Base-by-base conservation (phyloP, 345 rosid species). In the Gossypioides kirkii region DNA sequence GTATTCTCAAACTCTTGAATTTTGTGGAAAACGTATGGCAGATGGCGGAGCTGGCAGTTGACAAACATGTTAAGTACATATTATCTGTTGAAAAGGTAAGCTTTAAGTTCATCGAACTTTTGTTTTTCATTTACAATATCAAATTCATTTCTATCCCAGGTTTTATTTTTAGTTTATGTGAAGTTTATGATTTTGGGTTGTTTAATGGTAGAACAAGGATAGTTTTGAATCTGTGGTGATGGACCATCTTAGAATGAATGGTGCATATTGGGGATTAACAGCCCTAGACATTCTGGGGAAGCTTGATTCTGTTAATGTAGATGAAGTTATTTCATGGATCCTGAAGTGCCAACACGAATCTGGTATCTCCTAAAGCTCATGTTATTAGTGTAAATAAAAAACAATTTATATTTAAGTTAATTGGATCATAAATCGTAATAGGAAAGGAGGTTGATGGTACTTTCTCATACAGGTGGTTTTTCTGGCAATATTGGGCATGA, bases 401-500 rank as follows among this genome's bases (percentile, higher is more conserved):
- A 6, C 17, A 26, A 25, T 45, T 13, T 25, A 11, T n/a, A 10
- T 73, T 45, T 73, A 73, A 26, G 66, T n/a, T 60, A 41, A 12
- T 23, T 58, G 75, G 75, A 60, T 73, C 1, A 2, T n/a, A 49
- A 41, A 26, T 61, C 8, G 3, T 28, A 20, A 41, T 25, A 16
- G 32, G 14, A 43, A 26, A 46, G 17, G 36, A 16, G 55, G 4
- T 26, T 53, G 36, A 18, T 61, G 61, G 23, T 65, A 20, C 52
- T 52, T 75, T 64, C 66, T 76, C 77, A 22, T 78, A 79, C 86
- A 91, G 98, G 98, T 70, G 98, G 98, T 10, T 95, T 95, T 90
- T 86, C 90, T n/a, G 98, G 99, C 74, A 95, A 92, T 64, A 66
- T 86, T 77, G 96, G 97, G 63, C 97, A 91, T 72, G 96, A 91